These are phyloP conservation scores for Gossypium rotundifolium DNA, from an alignment of 345 rosid species.

Conservation along the genomic window DNA sequence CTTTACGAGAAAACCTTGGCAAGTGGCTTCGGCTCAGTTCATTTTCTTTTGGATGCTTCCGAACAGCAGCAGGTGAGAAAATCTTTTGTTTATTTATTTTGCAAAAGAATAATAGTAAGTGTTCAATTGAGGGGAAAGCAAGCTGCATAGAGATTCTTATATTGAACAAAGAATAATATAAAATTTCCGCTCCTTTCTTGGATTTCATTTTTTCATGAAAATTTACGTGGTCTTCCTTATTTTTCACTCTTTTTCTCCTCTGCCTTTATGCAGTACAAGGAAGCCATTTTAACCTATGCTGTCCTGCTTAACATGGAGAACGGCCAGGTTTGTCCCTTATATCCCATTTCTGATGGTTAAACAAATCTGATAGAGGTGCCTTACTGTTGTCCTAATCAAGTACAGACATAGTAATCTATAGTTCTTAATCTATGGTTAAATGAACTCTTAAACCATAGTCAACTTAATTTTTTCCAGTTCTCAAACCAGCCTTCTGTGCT, in stretches of 20 bases:
- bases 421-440: neutral
- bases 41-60: constrained; percentile 94
- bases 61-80: constrained; percentile 85
- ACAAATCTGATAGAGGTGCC: neutral
- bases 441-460: neutral
- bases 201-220: neutral
- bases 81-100: constrained; percentile 9
- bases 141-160: neutral
- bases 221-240: neutral
- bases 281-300: constrained; percentile 81
- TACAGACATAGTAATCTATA: neutral
- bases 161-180: neutral
- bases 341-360: neutral
- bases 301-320: constrained; percentile 63
- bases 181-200: neutral
- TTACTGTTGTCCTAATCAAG: neutral
- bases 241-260: neutral
- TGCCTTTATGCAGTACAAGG: constrained; percentile 65
- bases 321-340: constrained; percentile 48
- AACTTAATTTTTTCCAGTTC: neutral
- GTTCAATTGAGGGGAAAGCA: neutral
- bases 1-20: constrained; percentile 96
- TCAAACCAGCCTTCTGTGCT: neutral
- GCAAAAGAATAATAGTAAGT: neutral
- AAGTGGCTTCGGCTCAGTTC: constrained; percentile 91